Evolutionary conservation across 2,329 filamentous ascomycete genomes (phyloP).

Genomic region (Calonectria multiphialidica): DNA sequence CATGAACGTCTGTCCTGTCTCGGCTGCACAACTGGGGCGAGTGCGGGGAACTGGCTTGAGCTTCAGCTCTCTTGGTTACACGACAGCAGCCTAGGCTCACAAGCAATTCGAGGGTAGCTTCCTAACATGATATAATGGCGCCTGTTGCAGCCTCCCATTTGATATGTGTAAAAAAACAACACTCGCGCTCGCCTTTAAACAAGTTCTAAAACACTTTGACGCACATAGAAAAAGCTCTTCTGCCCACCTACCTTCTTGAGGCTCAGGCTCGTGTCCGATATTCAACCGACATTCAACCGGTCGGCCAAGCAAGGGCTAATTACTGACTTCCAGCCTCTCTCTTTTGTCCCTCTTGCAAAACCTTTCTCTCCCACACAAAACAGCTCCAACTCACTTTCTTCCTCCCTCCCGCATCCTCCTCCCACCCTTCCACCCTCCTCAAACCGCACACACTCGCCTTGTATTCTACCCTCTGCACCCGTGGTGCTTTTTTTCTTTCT

Average conservation of each 20-base stretch:
- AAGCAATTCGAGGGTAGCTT: background rate
- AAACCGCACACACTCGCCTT: conserved; percentile 28
- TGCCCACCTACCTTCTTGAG: background rate
- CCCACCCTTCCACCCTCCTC: conserved; percentile 23
- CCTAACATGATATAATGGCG: background rate
- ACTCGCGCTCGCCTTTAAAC: no score
- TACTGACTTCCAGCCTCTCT: conserved; percentile 45
- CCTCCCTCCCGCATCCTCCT: conserved; percentile 34
- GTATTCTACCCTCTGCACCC: conserved; percentile 30
- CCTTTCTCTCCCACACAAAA: conserved; percentile 48
- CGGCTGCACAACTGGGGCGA: background rate
- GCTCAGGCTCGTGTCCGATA: conserved; percentile 9
- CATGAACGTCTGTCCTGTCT: conserved; percentile 3
- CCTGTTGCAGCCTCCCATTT: no score
- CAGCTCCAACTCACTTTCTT: conserved; percentile 31
- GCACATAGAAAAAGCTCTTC: background rate
- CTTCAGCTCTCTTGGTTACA: background rate
- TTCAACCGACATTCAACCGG: conserved; percentile 42
- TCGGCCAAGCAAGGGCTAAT: conserved; percentile 36
- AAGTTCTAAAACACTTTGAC: no score
- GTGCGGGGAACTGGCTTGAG: conserved; percentile 6
- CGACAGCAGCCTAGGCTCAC: background rate
- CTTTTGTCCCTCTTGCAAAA: conserved; percentile 48
- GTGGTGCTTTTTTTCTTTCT: conserved; percentile 32
- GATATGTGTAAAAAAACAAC: background rate